Percentiles rank a stretch among this genome's conserved stretches.
Conservation (phyloP, 2,329 filamentous ascomycete genomes). For the Trichoderma guizhouense region DNA sequence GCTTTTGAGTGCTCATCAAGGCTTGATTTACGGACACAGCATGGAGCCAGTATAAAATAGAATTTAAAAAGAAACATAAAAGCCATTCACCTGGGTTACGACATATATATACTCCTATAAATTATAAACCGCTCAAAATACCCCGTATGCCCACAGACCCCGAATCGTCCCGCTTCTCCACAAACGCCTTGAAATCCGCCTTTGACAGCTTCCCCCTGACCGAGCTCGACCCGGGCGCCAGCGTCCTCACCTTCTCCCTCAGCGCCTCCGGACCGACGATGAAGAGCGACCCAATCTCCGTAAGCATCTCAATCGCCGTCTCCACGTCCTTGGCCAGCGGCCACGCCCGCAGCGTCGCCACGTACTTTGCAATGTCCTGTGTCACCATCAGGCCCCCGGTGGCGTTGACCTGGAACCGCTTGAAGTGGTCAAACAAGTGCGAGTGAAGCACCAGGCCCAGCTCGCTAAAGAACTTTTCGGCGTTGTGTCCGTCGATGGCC, state of each 20-base stretch:
- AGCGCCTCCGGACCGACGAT: slow-evolving; percentile 83
- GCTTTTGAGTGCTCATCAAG: neutral
- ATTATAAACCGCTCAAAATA: slow-evolving; percentile 64
- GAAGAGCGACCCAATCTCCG: slow-evolving; percentile 92
- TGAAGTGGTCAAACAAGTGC: slow-evolving; percentile 87
- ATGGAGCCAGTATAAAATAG: neutral
- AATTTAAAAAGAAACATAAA: neutral
- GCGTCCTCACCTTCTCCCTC: slow-evolving; percentile 63
- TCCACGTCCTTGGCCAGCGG: slow-evolving; percentile 66
- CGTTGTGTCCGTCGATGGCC: slow-evolving; percentile 78
- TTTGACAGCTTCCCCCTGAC: slow-evolving; percentile 57
- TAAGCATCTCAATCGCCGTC: slow-evolving; percentile 74
- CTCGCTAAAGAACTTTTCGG: slow-evolving; percentile 78
- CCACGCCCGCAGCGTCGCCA: slow-evolving; percentile 81
- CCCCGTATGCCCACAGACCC: slow-evolving; percentile 77
- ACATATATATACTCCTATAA: neutral
- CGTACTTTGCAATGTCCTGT: slow-evolving; percentile 93
- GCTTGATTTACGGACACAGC: neutral
- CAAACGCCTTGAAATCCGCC: slow-evolving; percentile 76
- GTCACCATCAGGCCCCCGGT: slow-evolving; percentile 92
- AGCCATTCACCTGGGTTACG: neutral
- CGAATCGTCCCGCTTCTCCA: slow-evolving; percentile 80
- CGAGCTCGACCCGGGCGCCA: slow-evolving; percentile 42
- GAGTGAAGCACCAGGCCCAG: slow-evolving; percentile 74
- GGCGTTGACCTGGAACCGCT: slow-evolving; percentile 88